Conservation (phyloP, 441 rosid genomes). For the Pelargonium fulgidum region DNA sequence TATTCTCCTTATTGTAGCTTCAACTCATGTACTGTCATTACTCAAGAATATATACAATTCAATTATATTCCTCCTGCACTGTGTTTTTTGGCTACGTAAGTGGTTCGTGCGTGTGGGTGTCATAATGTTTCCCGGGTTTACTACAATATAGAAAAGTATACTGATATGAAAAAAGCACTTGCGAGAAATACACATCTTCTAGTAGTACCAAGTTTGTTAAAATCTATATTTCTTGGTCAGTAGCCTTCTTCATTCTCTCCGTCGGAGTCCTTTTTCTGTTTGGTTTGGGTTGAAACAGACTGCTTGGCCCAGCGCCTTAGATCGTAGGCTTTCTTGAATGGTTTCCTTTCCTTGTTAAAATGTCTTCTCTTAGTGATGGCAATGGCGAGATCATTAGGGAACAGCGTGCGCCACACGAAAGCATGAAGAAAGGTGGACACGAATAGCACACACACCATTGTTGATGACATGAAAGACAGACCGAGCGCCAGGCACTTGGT, state of each 20-base stretch:
- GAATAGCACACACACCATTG: constrained; percentile 50
- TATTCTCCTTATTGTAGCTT: background rate
- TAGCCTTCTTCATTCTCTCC: constrained; percentile 26
- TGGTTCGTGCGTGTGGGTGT: no score
- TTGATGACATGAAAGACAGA: constrained; percentile 42
- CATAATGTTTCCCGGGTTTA: no score
- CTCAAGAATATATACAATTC: constrained; percentile 6
- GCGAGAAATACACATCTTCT: no score
- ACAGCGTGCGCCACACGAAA: constrained; percentile 57
- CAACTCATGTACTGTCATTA: constrained; percentile 3
- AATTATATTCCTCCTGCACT: background rate
- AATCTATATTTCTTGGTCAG: background rate
- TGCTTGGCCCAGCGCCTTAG: constrained; percentile 66
- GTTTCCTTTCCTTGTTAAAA: constrained; percentile 45
- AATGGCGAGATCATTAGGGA: constrained; percentile 80
- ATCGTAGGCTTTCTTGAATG: constrained; percentile 59
- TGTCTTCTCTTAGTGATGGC: constrained; percentile 66
- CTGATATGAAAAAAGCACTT: no score
- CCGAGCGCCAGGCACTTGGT: constrained; percentile 41
- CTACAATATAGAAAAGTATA: no score
- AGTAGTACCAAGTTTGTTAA: no score
- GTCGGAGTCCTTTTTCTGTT: constrained; percentile 40
- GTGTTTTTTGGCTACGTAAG: no score
- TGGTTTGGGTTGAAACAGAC: constrained; percentile 22
- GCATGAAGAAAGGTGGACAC: constrained; percentile 57